phyloP scores from a whole-genome alignment of 768 basidiomycete species.

The Galerina marginata region DNA sequence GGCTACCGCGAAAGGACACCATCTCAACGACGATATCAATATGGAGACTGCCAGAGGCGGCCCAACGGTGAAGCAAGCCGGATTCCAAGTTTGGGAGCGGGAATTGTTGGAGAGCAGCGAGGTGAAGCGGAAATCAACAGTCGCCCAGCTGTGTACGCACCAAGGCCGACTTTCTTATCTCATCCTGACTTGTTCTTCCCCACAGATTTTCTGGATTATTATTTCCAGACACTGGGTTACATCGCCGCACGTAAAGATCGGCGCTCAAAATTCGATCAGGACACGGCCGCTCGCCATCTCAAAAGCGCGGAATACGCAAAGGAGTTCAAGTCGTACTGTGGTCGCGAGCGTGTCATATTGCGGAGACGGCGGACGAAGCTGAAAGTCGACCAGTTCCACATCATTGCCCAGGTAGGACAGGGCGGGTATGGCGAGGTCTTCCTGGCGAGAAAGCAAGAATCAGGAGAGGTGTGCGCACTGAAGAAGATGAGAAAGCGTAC shows the following conservation, averaged over 20 bases:
- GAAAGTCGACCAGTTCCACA: constrained; percentile 93
- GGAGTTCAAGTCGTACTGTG: constrained; percentile 93
- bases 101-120: constrained; percentile 85
- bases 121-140: constrained; percentile 93
- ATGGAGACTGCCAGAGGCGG: constrained; percentile 71
- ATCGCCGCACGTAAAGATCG: constrained; percentile 86
- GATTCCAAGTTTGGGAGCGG: constrained; percentile 81
- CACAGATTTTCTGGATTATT: constrained; percentile 95
- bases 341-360: constrained; percentile 92
- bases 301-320: constrained; percentile 60
- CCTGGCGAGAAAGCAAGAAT: constrained; percentile 92
- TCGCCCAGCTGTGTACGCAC: constrained; percentile 90
- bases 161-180: constrained; percentile 5
- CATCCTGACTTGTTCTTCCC: constrained; percentile 2
- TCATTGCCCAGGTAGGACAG: constrained; percentile 98
- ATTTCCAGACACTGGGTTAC: constrained; percentile 94
- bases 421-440: constrained; percentile 99
- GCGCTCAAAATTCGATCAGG: constrained; percentile 79
- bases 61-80: constrained; percentile 59
- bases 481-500: constrained; percentile 98
- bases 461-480: constrained; percentile 94
- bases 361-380: constrained; percentile 92
- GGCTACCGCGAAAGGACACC: constrained; percentile 62
- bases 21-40: constrained; percentile 58
- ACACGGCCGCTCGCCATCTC: constrained; percentile 75